These are phyloP conservation scores for Calonectria pteridis DNA, from an alignment of 2,329 filamentous ascomycete genomes.

Conservation along the genomic window DNA sequence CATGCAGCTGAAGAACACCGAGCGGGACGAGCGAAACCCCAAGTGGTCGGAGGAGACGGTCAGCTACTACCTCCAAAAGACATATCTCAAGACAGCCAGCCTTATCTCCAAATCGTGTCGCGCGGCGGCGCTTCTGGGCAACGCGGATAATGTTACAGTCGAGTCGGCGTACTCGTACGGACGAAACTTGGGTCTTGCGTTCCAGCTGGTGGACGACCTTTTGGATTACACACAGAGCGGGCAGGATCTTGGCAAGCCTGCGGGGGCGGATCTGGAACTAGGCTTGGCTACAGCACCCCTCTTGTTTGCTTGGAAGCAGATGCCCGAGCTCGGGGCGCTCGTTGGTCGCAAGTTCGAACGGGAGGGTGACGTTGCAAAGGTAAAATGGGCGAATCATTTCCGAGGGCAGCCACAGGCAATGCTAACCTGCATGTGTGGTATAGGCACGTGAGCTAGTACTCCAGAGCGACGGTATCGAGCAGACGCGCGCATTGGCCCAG, in stretches of 20 bases:
- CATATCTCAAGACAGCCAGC: slow-evolving; percentile 95
- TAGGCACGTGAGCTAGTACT: slow-evolving; percentile 90
- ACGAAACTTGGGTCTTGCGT: slow-evolving; percentile 92
- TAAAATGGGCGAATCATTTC: slow-evolving; percentile 59
- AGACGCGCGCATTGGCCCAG: slow-evolving; percentile 90
- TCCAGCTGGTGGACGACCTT: slow-evolving; percentile 98
- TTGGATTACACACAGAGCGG: slow-evolving; percentile 93
- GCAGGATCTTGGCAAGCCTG: slow-evolving; percentile 90
- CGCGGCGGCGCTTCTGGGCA: slow-evolving; percentile 87
- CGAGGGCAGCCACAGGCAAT: slow-evolving; percentile 25
- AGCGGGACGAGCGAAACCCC: slow-evolving; percentile 85
- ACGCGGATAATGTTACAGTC: slow-evolving; percentile 80
- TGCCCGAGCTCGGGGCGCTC: slow-evolving; percentile 84
- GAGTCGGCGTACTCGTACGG: slow-evolving; percentile 94
- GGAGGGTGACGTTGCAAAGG: slow-evolving; percentile 86
- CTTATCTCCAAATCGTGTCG: slow-evolving; percentile 97
- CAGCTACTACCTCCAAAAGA: slow-evolving; percentile 96
- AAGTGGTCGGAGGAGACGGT: slow-evolving; percentile 90
- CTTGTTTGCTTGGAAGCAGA: slow-evolving; percentile 94
- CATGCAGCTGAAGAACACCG: slow-evolving; percentile 99
- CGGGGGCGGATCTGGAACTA: slow-evolving; percentile 92
- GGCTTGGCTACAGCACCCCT: slow-evolving; percentile 94
- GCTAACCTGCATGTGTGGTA: slow-evolving; percentile 35
- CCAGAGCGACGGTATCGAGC: slow-evolving; percentile 87
- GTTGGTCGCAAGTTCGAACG: slow-evolving; percentile 91